Evolutionary conservation across 106 monocot species (phyloP), one percentile per base, ranked within the genome.

Genomic region (Chionographis japonica): DNA sequence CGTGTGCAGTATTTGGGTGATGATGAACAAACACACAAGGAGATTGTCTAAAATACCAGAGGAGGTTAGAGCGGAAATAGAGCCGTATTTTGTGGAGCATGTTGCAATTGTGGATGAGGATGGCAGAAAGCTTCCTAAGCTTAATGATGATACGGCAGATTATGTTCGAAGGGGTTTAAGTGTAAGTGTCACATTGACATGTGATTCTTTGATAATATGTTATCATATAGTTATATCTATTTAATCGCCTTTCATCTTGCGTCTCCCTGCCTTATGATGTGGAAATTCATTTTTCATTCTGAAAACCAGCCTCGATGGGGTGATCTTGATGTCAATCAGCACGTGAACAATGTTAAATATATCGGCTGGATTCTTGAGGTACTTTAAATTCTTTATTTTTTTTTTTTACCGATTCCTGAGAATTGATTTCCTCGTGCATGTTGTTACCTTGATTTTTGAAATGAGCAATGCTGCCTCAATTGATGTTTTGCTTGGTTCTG

Each of bases 281-380:
- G 10, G 43, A 12, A 41, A 40, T 76, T 59, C 52, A 42, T 63
- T 61, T 15, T 61, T 60, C 37, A 6, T 54, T 27, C 14, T 46
- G 16, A 67, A 35, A 17, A 75, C 52, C 84, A 95, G 95, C 95
- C 95, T 72, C 85, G 84, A 37, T 91, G 95, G 95, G 74, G 81
- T 52, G 95, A 95, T 58, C 58, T 95, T 66, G 95, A 95, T 86
- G 79, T 95, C 8, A 95, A 95, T 67, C 89, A 94, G 69, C 93
- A 94, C 54, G 93, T 93, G 65, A 93, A 93, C 77, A 93, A 93
- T 84, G 93, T 95, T 53, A 95, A 95, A 68, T 95, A 95, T 50
- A 86, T 95, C 57, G 91, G 91, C 27, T 95, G 95, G 95, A 84
- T 95, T 80, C 89, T 95, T 71, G 91, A 95, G 95, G 95, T 95